Base-by-base conservation (phyloP, 345 rosid species). In the Eutrema japonicum region DNA sequence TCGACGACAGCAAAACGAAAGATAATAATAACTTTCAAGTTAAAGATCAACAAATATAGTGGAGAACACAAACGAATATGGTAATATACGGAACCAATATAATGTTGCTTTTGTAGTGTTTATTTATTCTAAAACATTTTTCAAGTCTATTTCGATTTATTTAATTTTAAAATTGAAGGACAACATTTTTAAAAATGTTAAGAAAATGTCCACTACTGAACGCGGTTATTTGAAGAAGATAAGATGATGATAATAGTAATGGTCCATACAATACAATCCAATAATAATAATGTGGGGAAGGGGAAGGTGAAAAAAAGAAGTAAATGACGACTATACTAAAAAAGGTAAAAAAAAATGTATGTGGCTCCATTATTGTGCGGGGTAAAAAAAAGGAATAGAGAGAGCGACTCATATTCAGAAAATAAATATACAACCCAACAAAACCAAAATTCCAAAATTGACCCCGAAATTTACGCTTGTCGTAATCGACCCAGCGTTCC, bases 401-500 rank as follows among this genome's bases (percentile, higher is more conserved):
- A 18, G 22, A 18, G 22, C 22, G 22, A 18, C 22, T 18, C 69
- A 68, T 1, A 22, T 41, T 71, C 57, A 77, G 68, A 71, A 51
- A 22, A 49, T 43, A 10, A 77, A 48, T 3, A 71, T 9, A 59
- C 7, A 18, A 54, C 9, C 72, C 72, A 77, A 58, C 51, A 77
- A 57, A 57, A 50, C 58, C 13, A 77, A 42, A 66, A 66, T 27
- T 49, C 41, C 76, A 10, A 71, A 65, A 77, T 43, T 71, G 2
- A 71, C 77, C 80, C 80, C 72, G 33, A 66, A 14, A 58, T 58
- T 77, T 51, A 66, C 16, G 9, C n/a, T 58, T 0, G 35, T 66
- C 2, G 35, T 1, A 1, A 43, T 12, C 11, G 80, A 65, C 2
- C 80, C 80, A 7, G 56, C 68, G n/a, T 57, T 77, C n/a, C 64